Base-by-base conservation (phyloP, 148 eudicot genomes). In the Suaeda aralocaspica region DNA sequence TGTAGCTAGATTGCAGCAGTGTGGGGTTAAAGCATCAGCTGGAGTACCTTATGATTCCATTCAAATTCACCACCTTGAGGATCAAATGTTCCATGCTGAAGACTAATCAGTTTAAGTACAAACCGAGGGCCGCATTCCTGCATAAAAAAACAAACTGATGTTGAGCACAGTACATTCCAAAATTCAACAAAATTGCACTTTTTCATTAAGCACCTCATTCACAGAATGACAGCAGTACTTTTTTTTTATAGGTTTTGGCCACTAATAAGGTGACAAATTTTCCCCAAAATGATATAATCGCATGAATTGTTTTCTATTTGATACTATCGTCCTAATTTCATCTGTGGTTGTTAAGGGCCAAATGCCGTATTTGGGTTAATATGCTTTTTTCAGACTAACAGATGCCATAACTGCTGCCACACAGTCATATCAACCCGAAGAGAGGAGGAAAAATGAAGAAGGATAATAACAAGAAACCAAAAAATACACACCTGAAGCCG, bases 111-210 rank as follows among this genome's bases (percentile, higher is more conserved):
- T 82, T 94, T 94, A 67, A 94, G 75, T 2, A 89, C 88, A 68
- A 94, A 94, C 44, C 96, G 92, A 78, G 97, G 97, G 49, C 96
- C 97, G 39, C 97, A 94, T 77, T 91, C 98, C 98, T 93, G 81
- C 79, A 86, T 45, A 30, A 22, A 30, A 21, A 10, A 24, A 53
- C n/a, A 53, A 56, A 59, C 9, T 39, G 1, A 24, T 11, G 4
- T n/a, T 39, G 52, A 48, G n/a, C 26, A 50, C 45, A 8, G 19
- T 15, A 16, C 1, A 64, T 33, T 29, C 48, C 6, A 50, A 59
- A n/a, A 42, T 64, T 51, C 33, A 22, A 29, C 25, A 15, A 29
- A 22, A 2, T 45, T 7, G 41, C 11, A 21, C 14, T 12, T 29
- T 34, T 18, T 33, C 15, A 6, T 9, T 33, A 34, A 60, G 8